phyloP scores from a whole-genome alignment of 257 asterid species.

The Oldenlandia corymbosa region DNA sequence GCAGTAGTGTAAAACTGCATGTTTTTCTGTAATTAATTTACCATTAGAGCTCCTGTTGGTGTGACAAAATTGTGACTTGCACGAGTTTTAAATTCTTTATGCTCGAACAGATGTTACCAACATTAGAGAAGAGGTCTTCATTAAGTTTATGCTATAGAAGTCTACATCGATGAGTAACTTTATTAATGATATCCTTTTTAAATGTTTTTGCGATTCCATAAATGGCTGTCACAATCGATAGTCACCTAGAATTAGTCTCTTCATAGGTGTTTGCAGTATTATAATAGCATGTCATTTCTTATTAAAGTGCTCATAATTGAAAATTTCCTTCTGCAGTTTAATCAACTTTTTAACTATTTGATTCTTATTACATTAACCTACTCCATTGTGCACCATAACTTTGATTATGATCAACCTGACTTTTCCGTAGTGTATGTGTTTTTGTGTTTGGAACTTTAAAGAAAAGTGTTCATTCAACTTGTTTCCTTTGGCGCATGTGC shows the following conservation, averaged over 20 bases:
- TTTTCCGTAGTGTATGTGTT: too few relatives aligned
- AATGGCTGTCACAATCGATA: neutral
- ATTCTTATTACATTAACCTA: too few relatives aligned
- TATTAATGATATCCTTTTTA: neutral
- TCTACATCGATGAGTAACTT: neutral
- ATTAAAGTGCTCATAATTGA: neutral
- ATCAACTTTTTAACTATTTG: too few relatives aligned
- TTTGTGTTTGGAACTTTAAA: too few relatives aligned
- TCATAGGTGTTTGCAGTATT: neutral
- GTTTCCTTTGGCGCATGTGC: too few relatives aligned
- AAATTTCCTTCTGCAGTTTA: neutral
- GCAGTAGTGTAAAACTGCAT: neutral
- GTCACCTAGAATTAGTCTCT: neutral
- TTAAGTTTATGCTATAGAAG: neutral
- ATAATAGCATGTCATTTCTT: neutral
- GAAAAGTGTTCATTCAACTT: too few relatives aligned
- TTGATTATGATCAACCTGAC: too few relatives aligned
- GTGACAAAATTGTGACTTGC: neutral
- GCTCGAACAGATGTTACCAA: neutral
- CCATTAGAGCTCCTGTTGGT: neutral
- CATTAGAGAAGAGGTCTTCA: neutral
- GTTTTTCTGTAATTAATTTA: neutral
- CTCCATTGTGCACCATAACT: too few relatives aligned
- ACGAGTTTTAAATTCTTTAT: neutral
- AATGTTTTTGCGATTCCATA: neutral